A percentile compares a stretch with the other conserved stretches of the same genome.
These are phyloP conservation scores for Quercus agrifolia DNA, from an alignment of 306 rosid genomes.

Conservation along the genomic window DNA sequence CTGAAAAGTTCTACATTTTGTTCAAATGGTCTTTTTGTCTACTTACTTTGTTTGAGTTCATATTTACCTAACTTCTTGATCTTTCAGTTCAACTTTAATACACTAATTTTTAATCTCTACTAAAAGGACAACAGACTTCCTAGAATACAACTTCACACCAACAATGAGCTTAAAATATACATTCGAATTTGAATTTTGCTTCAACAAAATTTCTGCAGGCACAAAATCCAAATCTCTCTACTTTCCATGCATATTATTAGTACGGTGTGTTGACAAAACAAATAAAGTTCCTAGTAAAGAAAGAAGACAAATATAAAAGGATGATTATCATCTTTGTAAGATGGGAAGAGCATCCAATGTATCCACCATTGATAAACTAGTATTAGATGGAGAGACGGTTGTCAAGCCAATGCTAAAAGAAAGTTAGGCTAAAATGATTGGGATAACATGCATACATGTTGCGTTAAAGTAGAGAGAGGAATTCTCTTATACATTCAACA, in stretches of 20 bases:
- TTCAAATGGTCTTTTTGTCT: not conserved
- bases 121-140: not conserved
- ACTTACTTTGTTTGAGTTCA: not conserved
- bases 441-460: slow-evolving; percentile 15
- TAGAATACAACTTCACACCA: not conserved
- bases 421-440: not conserved
- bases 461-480: not conserved
- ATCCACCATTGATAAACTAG: not conserved
- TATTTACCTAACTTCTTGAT: not conserved
- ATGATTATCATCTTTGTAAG: not conserved
- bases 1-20: not conserved
- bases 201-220: slow-evolving; percentile 3
- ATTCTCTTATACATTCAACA: no score
- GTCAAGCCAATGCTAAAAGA: not conserved
- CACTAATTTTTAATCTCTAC: not conserved
- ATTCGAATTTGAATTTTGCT: slow-evolving; percentile 23
- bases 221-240: slow-evolving; percentile 29
- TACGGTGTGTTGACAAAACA: slow-evolving; percentile 36
- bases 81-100: not conserved
- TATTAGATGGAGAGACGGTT: not conserved
- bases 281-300: slow-evolving; percentile 35
- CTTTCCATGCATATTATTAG: slow-evolving; percentile 30
- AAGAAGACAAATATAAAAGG: slow-evolving; percentile 13
- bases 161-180: not conserved
- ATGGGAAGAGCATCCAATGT: slow-evolving; percentile 32